phyloP scores from a whole-genome alignment of 805 yeast species.

The Komagataella mondaviorum region DNA sequence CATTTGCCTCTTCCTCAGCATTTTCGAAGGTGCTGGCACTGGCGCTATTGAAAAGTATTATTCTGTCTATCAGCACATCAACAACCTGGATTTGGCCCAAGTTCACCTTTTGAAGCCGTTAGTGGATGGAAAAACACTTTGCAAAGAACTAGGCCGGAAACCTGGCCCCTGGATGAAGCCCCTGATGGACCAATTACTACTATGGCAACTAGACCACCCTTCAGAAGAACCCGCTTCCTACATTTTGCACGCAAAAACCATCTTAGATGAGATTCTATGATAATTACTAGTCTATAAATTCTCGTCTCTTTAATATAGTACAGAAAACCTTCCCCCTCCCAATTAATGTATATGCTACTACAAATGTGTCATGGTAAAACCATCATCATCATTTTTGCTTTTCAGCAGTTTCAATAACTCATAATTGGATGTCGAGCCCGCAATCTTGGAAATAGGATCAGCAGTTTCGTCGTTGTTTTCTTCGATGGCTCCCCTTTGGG shows the following conservation, averaged over 20 bases:
- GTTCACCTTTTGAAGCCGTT: constrained; percentile 46
- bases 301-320: neutral
- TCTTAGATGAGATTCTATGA: neutral
- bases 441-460: neutral
- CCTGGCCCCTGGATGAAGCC: constrained; percentile 83
- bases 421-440: constrained; percentile 2
- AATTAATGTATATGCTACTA: neutral
- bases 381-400: constrained; percentile 1
- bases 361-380: constrained; percentile 1
- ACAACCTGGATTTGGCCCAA: constrained; percentile 20
- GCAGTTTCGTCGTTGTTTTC: neutral
- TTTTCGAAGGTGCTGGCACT: constrained; percentile 7
- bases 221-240: constrained; percentile 37
- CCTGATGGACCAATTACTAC: constrained; percentile 38
- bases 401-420: constrained; percentile 4
- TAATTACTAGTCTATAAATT: neutral
- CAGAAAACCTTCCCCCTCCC: neutral
- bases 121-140: constrained; percentile 64
- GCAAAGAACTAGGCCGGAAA: constrained; percentile 34
- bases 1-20: constrained; percentile 8
- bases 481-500: constrained; percentile 25
- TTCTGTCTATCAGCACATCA: constrained; percentile 18
- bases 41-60: constrained; percentile 16
- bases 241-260: constrained; percentile 22
- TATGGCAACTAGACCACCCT: constrained; percentile 77